Evolutionary conservation across 1,139 yeast genomes (phyloP).

Genomic region (Suhomyces guaymorum): DNA sequence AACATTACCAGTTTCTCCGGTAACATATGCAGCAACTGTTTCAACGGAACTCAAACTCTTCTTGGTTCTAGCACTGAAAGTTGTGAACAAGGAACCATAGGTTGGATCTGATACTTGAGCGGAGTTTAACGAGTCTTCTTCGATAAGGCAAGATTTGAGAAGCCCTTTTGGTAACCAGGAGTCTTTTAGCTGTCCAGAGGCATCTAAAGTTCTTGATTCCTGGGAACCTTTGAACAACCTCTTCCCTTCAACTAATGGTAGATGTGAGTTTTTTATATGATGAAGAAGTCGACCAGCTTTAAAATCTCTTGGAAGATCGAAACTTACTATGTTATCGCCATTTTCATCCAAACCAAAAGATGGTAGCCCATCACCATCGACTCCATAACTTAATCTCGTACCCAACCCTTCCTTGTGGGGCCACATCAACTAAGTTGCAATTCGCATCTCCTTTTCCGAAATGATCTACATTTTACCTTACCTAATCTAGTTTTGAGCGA

Average conservation of each 20-base stretch:
- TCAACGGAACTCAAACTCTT: conserved; percentile 6
- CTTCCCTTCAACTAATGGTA: conserved; percentile 13
- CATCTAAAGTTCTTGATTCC: no score
- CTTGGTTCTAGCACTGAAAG: conserved; percentile 23
- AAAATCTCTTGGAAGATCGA: conserved; percentile 29
- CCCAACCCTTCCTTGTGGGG: conserved; percentile 26
- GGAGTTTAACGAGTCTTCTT: conserved; percentile 28
- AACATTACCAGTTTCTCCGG: conserved; percentile 33
- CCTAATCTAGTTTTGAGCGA: no score
- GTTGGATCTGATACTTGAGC: conserved; percentile 42
- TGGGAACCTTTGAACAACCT: conserved; percentile 17
- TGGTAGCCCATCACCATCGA: conserved; percentile 22
- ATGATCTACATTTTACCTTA: no score
- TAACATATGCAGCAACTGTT: conserved; percentile 33
- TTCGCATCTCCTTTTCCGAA: no score
- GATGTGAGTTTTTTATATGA: conserved; percentile 19
- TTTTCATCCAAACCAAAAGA: not conserved
- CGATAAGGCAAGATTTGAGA: conserved; percentile 25
- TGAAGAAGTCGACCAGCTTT: conserved; percentile 21
- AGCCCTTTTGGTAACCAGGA: conserved; percentile 29
- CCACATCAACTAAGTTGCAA: conserved; percentile 29
- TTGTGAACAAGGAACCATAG: conserved; percentile 26
- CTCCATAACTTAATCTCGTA: conserved; percentile 27
- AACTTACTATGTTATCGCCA: conserved; percentile 10
- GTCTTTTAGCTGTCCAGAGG: no score